A percentile compares a stretch with the other conserved stretches of the same genome.
Conservation (phyloP, 2,329 filamentous ascomycete genomes). For the Leptodontidium sp. region DNA sequence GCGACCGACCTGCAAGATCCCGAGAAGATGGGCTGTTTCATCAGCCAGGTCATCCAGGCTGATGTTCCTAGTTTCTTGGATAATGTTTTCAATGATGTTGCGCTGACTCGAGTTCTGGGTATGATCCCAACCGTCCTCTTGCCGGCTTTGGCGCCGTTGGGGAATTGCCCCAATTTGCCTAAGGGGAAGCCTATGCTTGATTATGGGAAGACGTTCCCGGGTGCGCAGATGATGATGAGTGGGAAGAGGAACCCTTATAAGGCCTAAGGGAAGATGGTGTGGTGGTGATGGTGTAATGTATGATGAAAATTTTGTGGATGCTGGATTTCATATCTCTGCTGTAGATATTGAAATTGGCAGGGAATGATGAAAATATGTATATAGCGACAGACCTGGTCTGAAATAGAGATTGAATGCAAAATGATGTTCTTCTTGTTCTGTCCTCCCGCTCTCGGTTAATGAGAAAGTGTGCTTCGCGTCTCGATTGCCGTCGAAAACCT, state of each 20-base stretch:
- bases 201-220: slow-evolving; percentile 28
- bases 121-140: slow-evolving; percentile 28
- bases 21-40: slow-evolving; percentile 30
- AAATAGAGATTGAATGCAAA: no score
- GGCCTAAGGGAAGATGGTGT: background rate
- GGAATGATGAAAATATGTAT: no score
- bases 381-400: no score
- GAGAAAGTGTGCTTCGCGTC: no score
- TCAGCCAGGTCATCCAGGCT: slow-evolving; percentile 29
- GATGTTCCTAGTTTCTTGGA: slow-evolving; percentile 31
- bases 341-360: no score
- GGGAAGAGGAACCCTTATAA: slow-evolving; percentile 23
- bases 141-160: slow-evolving; percentile 28
- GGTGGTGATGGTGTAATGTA: background rate
- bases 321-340: no score
- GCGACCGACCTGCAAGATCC: slow-evolving; percentile 37
- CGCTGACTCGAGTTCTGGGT: slow-evolving; percentile 14
- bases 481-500: no score
- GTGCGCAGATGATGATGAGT: slow-evolving; percentile 30
- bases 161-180: slow-evolving; percentile 29
- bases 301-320: no score
- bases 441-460: no score
- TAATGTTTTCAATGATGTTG: slow-evolving; percentile 27
- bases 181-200: slow-evolving; percentile 26
- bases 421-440: no score